Evolutionary conservation across 305 asterid species (phyloP).

Genomic region (Fraxinus dipetala): DNA sequence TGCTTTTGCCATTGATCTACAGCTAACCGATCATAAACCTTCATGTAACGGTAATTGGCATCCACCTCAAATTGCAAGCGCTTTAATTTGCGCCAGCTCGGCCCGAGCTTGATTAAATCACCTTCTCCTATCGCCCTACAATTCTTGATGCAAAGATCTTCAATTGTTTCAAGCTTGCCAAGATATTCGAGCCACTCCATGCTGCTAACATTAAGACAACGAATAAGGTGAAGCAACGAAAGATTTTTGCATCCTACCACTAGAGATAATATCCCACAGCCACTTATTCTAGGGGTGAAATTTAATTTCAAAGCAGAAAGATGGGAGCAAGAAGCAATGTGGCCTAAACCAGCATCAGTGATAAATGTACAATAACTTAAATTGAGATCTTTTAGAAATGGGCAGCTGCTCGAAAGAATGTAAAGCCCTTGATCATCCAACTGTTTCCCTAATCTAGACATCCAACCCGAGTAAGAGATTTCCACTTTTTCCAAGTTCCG

Average conservation of each 20-base stretch:
- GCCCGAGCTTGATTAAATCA: slow-evolving; percentile 65
- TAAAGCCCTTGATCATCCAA: slow-evolving; percentile 60
- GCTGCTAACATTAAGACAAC: slow-evolving; percentile 59
- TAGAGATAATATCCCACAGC: slow-evolving; percentile 71
- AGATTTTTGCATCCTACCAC: slow-evolving; percentile 70
- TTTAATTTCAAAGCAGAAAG: slow-evolving; percentile 58
- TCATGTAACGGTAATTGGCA: slow-evolving; percentile 71
- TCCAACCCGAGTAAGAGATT: slow-evolving; percentile 75
- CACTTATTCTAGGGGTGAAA: slow-evolving; percentile 69
- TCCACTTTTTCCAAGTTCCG: slow-evolving; percentile 58
- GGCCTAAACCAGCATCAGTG: slow-evolving; percentile 65
- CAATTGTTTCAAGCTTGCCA: slow-evolving; percentile 60
- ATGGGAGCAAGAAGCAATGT: slow-evolving; percentile 55
- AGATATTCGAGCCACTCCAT: slow-evolving; percentile 82
- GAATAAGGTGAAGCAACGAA: slow-evolving; percentile 54
- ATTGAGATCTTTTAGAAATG: slow-evolving; percentile 51
- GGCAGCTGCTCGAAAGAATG: slow-evolving; percentile 54
- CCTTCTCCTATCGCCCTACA: slow-evolving; percentile 84
- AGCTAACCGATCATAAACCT: slow-evolving; percentile 53
- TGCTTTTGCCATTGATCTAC: slow-evolving; percentile 68
- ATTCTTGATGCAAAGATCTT: slow-evolving; percentile 70
- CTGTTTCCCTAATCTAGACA: slow-evolving; percentile 75
- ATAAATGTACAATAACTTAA: slow-evolving; percentile 72
- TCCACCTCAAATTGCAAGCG: slow-evolving; percentile 68
- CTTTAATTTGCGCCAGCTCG: slow-evolving; percentile 56